A percentile compares a stretch with the other conserved stretches of the same genome.
Conservation (phyloP, 805 yeast species). For the Zygosaccharomyces rouxii region DNA sequence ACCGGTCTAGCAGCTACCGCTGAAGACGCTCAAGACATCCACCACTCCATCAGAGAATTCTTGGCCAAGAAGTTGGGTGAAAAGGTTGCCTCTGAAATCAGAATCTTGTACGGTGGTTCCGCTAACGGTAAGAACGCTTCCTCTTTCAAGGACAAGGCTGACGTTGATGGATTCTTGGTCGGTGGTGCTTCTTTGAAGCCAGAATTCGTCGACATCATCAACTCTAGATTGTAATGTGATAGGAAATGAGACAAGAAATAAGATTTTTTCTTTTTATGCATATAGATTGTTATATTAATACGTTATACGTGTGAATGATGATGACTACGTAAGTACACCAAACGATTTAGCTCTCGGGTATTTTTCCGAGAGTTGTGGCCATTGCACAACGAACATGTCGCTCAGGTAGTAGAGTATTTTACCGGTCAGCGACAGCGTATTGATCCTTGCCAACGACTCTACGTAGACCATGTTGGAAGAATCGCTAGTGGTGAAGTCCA, state of each 20-base stretch:
- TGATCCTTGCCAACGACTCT: constrained; percentile 84
- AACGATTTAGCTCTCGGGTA: constrained; percentile 59
- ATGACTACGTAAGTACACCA: constrained; percentile 65
- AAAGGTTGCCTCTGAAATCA: constrained; percentile 67
- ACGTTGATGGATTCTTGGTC: constrained; percentile 97
- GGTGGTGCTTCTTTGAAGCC: constrained; percentile 99
- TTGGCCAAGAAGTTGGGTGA: constrained; percentile 72
- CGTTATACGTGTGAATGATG: neutral
- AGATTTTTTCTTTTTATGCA: neutral
- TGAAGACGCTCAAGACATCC: constrained; percentile 95
- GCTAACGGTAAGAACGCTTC: constrained; percentile 92
- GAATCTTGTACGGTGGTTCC: constrained; percentile 98
- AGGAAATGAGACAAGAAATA: neutral
- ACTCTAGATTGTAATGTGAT: constrained; percentile 56
- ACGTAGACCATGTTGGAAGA: constrained; percentile 77
- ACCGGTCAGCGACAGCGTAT: constrained; percentile 72
- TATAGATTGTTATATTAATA: neutral
- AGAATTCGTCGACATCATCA: constrained; percentile 92
- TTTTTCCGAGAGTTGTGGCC: constrained; percentile 56
- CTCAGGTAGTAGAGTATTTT: constrained; percentile 61
- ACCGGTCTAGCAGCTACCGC: constrained; percentile 99
- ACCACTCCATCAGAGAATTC: constrained; percentile 80
- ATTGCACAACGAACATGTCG: constrained; percentile 83
- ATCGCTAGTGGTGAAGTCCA: constrained; percentile 14
- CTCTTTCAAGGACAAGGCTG: constrained; percentile 85